Evolutionary conservation across 1,284 basidiomycete species (phyloP).

Genomic region (Cutaneotrichosporon cutaneum): DNA sequence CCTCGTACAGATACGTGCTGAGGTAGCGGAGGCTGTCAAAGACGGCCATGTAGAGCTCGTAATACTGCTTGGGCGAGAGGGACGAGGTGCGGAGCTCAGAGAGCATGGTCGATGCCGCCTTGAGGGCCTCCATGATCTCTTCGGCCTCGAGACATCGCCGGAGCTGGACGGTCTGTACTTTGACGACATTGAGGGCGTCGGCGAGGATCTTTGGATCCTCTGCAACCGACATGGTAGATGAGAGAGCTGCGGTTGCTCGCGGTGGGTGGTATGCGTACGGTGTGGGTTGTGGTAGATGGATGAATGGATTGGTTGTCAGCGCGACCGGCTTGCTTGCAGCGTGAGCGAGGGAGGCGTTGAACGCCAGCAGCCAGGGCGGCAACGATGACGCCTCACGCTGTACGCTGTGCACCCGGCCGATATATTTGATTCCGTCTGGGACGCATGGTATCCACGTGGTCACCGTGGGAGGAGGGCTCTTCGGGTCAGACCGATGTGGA

Average conservation of each 20-base stretch:
- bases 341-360: not conserved
- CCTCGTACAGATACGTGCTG: conserved; percentile 91
- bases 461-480: too few relatives aligned
- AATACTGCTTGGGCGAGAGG: conserved; percentile 91
- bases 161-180: conserved; percentile 91
- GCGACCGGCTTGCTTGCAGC: not conserved
- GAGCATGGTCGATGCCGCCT: conserved; percentile 91
- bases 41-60: conserved; percentile 96
- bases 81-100: conserved; percentile 89
- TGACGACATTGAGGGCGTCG: conserved; percentile 63
- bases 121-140: conserved; percentile 94
- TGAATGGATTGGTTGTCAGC: not conserved
- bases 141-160: conserved; percentile 86
- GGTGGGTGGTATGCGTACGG: not conserved
- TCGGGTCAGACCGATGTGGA: too few relatives aligned
- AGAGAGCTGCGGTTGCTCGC: not conserved
- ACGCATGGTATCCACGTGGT: too few relatives aligned
- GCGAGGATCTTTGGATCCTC: conserved; percentile 48
- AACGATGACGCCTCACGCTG: too few relatives aligned
- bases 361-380: too few relatives aligned
- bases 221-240: conserved; percentile 21
- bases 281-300: conserved; percentile 2
- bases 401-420: too few relatives aligned
- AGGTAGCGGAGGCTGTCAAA: conserved; percentile 90
- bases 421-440: too few relatives aligned